Evolutionary conservation across 805 yeast species (phyloP).

Genomic region (Teunomyces cretensis): DNA sequence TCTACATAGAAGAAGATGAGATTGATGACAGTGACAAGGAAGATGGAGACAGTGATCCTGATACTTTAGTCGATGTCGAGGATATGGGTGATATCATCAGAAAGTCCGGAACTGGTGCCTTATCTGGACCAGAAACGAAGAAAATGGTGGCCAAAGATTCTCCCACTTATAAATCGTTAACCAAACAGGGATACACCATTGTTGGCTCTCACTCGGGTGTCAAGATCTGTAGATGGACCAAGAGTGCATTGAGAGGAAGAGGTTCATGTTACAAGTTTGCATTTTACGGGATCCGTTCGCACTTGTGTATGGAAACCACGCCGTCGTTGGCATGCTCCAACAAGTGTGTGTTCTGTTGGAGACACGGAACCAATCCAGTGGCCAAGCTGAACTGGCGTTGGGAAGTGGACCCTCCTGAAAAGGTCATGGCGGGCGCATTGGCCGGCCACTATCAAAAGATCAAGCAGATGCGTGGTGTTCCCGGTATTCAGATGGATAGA

Average conservation of each 20-base stretch:
- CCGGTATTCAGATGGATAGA: slow-evolving; percentile 87
- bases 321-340: slow-evolving; percentile 93
- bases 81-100: slow-evolving; percentile 72
- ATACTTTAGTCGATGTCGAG: slow-evolving; percentile 72
- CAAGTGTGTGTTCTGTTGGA: slow-evolving; percentile 96
- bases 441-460: slow-evolving; percentile 89
- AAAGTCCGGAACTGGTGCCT: slow-evolving; percentile 26
- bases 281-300: slow-evolving; percentile 85
- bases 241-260: slow-evolving; percentile 88
- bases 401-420: slow-evolving; percentile 91
- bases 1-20: slow-evolving; percentile 57
- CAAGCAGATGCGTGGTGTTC: slow-evolving; percentile 93
- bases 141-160: slow-evolving; percentile 89
- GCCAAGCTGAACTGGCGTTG: slow-evolving; percentile 92
- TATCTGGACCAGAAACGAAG: slow-evolving; percentile 37
- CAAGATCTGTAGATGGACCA: slow-evolving; percentile 94
- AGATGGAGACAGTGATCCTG: slow-evolving; percentile 33
- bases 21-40: slow-evolving; percentile 52
- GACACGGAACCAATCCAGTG: slow-evolving; percentile 96
- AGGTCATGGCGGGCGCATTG: slow-evolving; percentile 78
- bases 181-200: slow-evolving; percentile 90
- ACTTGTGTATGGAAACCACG: slow-evolving; percentile 93
- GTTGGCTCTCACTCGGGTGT: slow-evolving; percentile 96
- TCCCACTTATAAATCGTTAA: slow-evolving; percentile 82
- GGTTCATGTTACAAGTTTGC: slow-evolving; percentile 95